Percentiles rank a stretch among this genome's conserved stretches.
These are phyloP conservation scores for Fusarium continuum DNA, from an alignment of 2,329 filamentous ascomycete genomes.

Conservation along the genomic window DNA sequence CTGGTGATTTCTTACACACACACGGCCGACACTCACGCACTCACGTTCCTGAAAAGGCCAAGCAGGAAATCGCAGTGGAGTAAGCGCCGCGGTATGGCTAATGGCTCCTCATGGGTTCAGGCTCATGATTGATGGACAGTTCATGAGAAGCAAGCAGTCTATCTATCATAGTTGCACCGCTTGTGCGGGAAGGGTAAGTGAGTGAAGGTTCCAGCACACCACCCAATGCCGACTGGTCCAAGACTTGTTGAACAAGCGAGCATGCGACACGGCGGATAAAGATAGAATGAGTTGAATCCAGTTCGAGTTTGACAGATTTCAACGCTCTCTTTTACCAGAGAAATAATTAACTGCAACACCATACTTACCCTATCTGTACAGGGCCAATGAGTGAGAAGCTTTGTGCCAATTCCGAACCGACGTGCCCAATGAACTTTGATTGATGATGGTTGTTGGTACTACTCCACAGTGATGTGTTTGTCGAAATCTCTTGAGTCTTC, in stretches of 20 bases:
- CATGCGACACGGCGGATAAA: constrained; percentile 9
- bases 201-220: constrained; percentile 22
- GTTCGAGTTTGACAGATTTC: constrained; percentile 12
- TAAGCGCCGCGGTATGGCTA: constrained; percentile 27
- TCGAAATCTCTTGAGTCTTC: constrained; percentile 18
- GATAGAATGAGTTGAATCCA: constrained; percentile 11
- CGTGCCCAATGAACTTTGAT: constrained; percentile 20
- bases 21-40: constrained; percentile 32
- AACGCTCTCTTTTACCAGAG: neutral
- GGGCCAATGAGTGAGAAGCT: constrained; percentile 21
- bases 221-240: neutral
- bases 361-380: constrained; percentile 19
- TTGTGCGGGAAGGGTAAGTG: constrained; percentile 22
- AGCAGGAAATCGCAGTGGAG: constrained; percentile 41
- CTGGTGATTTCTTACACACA: constrained; percentile 29
- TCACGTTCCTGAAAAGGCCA: constrained; percentile 40
- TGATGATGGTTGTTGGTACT: constrained; percentile 2
- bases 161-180: constrained; percentile 26
- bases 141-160: constrained; percentile 25
- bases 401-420: constrained; percentile 13
- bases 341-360: constrained; percentile 10
- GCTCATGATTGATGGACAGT: constrained; percentile 20
- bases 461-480: constrained; percentile 22
- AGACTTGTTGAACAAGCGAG: constrained; percentile 22
- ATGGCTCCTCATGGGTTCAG: constrained; percentile 31